Conservation (phyloP, 2,329 filamentous ascomycete species). For the Neonectria hederae region DNA sequence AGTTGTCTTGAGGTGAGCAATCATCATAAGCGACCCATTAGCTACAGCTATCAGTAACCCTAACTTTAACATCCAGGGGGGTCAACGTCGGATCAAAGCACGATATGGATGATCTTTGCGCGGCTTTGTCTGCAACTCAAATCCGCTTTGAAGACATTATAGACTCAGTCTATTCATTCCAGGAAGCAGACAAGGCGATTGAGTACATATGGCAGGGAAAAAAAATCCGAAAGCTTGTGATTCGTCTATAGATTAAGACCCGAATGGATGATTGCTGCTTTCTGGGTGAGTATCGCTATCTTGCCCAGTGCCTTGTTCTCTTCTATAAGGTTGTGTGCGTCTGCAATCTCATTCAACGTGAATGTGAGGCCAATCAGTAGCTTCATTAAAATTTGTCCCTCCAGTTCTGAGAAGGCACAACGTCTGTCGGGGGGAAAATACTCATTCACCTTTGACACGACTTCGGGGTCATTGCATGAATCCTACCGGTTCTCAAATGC, state of each 20-base stretch:
- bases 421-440: neutral
- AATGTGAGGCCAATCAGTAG: neutral
- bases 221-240: constrained; percentile 55
- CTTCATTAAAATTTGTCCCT: neutral
- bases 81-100: constrained; percentile 53
- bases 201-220: constrained; percentile 53
- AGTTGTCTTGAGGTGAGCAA: constrained; percentile 42
- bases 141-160: constrained; percentile 51
- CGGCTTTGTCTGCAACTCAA: constrained; percentile 46
- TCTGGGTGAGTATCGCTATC: neutral
- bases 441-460: neutral
- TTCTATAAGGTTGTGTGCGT: neutral
- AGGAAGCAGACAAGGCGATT: constrained; percentile 52
- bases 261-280: neutral
- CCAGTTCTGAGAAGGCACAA: neutral
- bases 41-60: neutral
- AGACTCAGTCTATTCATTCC: constrained; percentile 50
- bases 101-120: constrained; percentile 52
- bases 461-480: neutral
- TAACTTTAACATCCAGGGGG: constrained; percentile 39
- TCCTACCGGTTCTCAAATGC: neutral
- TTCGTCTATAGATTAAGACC: constrained; percentile 8
- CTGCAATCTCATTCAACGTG: neutral
- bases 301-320: neutral
- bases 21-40: neutral